Base-by-base conservation (phyloP, 352 stramenopile genomes). In the Thalassiosira gravida region DNA sequence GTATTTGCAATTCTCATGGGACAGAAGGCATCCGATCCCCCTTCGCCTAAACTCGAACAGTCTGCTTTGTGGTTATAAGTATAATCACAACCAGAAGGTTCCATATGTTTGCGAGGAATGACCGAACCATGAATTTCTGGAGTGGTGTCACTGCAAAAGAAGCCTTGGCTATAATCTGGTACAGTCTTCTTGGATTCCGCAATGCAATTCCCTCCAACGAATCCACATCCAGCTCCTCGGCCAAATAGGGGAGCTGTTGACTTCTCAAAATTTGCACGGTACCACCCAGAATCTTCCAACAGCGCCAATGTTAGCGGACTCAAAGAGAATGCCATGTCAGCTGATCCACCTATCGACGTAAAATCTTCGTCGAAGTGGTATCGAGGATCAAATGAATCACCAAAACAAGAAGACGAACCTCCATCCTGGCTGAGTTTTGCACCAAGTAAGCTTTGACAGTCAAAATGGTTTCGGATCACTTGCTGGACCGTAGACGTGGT, bases 211-310 rank as follows among this genome's bases (percentile, higher is more conserved):
- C 62, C 47, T 59, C 70, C 62, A n/a, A 80, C 52, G 70, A 80
- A 80, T 24, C 74, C 72, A 57, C 72, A 80, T 35, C 72, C 59
- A 46, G 63, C 64, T 22, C 64, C 64, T 49, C 67, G 63, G 16
- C 72, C 72, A 64, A 80, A 80, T 30, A 77, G 58, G 24, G 68
- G 53, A 58, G 69, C 44, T 22, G 65, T 82, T 56, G 80, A 50
- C 27, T 57, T 72, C 5, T 57, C 50, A 82, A 77, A 87, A 24
- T 81, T 74, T 30, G 74, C 74, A 37, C 61, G 56, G 50, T 87
- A 87, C 80, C 80, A 87, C 44, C 74, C 79, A 63, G 59, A 77
- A 77, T 87, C 80, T 61, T 83, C 70, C 47, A 87, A 69, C 11
- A 87, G 50, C 16, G 65, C 80, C 11, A 87, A 47, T 27, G 80